Percentiles rank a stretch among this genome's conserved stretches.
Conservation (phyloP, 768 basidiomycete species). For the Phylloporus sp. region DNA sequence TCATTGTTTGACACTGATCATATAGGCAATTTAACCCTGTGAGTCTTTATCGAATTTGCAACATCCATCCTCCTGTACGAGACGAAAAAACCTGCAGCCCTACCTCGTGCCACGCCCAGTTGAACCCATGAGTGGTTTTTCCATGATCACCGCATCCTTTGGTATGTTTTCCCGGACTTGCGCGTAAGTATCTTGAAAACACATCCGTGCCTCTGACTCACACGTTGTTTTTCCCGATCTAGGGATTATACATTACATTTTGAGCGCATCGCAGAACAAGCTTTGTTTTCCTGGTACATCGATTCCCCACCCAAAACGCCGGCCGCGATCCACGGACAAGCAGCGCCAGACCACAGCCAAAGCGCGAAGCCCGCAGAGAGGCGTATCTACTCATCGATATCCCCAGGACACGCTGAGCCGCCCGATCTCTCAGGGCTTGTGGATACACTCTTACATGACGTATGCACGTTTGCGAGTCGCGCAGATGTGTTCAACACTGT, state of each 20-base stretch:
- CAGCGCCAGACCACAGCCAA: not conserved
- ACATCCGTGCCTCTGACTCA: not conserved
- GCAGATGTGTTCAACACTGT: slow-evolving; percentile 8
- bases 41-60: not conserved
- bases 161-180: slow-evolving; percentile 3
- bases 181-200: not conserved
- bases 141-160: not conserved
- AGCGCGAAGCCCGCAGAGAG: not conserved
- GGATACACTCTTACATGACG: slow-evolving; percentile 5
- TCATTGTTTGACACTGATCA: not conserved
- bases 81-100: not conserved
- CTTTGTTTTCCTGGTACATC: not conserved
- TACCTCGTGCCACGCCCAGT: not conserved
- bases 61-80: not conserved
- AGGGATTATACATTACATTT: slow-evolving; percentile 9
- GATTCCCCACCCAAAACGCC: not conserved
- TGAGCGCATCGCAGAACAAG: slow-evolving; percentile 3
- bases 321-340: not conserved
- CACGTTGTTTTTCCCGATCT: not conserved
- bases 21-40: slow-evolving; percentile 10
- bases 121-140: slow-evolving; percentile 2
- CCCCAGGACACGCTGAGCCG: not conserved
- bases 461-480: slow-evolving; percentile 6
- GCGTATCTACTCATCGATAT: not conserved
- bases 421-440: not conserved